Conservation (phyloP, 2,329 filamentous ascomycete species). For the Pseudovirgaria hyperparasitica region DNA sequence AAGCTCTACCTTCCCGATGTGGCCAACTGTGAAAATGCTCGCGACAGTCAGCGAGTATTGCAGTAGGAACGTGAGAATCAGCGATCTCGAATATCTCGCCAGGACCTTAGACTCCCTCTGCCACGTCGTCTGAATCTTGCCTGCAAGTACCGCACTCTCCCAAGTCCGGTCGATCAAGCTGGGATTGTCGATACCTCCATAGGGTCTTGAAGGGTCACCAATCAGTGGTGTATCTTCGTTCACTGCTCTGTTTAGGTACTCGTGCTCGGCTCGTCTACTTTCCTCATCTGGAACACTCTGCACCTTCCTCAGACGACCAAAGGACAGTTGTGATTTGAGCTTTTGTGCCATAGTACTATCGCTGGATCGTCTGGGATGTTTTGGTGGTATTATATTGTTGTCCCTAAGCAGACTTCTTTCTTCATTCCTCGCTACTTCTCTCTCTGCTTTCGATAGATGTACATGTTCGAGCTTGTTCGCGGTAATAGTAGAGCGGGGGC, state of each 20-base stretch:
- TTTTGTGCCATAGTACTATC: constrained; percentile 13
- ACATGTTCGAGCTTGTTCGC: constrained; percentile 35
- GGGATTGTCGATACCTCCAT: constrained; percentile 35
- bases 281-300: constrained; percentile 21
- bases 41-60: constrained; percentile 36
- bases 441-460: constrained; percentile 38
- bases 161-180: constrained; percentile 29
- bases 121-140: constrained; percentile 82
- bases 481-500: constrained; percentile 57
- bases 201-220: constrained; percentile 24
- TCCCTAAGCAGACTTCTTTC: constrained; percentile 47
- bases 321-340: constrained; percentile 16
- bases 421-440: constrained; percentile 40
- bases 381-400: constrained; percentile 44
- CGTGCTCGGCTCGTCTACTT: constrained; percentile 4
- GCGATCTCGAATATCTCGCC: constrained; percentile 32
- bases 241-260: constrained; percentile 4
- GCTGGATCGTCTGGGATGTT: constrained; percentile 29
- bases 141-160: constrained; percentile 65
- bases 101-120: constrained; percentile 78
- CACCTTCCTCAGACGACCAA: constrained; percentile 16
- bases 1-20: constrained; percentile 35
- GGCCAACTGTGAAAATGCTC: constrained; percentile 36
- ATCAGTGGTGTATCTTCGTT: constrained; percentile 38
- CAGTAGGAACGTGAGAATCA: constrained; percentile 36